Conservation (phyloP, 1,139 yeast genomes). For the Nadsonia commutata region DNA sequence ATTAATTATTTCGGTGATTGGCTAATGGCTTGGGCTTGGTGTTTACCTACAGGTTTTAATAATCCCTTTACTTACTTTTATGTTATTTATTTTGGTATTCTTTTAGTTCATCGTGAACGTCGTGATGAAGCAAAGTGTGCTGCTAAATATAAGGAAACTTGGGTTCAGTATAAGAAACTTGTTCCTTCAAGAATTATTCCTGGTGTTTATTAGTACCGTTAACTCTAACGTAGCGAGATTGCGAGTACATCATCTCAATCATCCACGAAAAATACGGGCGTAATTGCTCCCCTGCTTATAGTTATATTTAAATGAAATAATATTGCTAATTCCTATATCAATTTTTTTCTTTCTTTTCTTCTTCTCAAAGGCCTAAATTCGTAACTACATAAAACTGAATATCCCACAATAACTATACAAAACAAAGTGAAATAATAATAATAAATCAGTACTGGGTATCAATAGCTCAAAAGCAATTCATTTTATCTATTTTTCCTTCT, state of each 20-base stretch:
- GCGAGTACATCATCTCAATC: too few species aligned
- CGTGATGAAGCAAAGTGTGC: slow-evolving; percentile 90
- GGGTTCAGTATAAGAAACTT: slow-evolving; percentile 63
- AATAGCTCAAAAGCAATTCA: slow-evolving; percentile 1
- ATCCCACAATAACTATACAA: not conserved
- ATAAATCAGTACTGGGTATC: not conserved
- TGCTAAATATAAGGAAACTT: slow-evolving; percentile 67
- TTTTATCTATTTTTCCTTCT: slow-evolving; percentile 17
- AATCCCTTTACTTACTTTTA: slow-evolving; percentile 82
- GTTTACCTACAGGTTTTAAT: slow-evolving; percentile 72
- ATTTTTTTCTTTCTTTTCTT: too few species aligned
- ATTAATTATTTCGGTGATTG: slow-evolving; percentile 94
- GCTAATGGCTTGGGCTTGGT: slow-evolving; percentile 86
- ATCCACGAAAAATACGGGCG: too few species aligned
- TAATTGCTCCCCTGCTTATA: too few species aligned
- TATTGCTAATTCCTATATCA: too few species aligned
- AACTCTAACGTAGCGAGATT: too few species aligned
- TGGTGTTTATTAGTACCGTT: slow-evolving; percentile 58
- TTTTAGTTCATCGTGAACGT: slow-evolving; percentile 73
- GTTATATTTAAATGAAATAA: too few species aligned
- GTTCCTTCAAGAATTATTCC: slow-evolving; percentile 92
- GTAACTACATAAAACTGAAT: too few species aligned
- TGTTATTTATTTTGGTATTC: slow-evolving; percentile 63
- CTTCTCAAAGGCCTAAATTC: too few species aligned
- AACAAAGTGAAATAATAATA: too few species aligned